Conservation (phyloP, 1,284 basidiomycete genomes). For the Trichosporon asahii region DNA sequence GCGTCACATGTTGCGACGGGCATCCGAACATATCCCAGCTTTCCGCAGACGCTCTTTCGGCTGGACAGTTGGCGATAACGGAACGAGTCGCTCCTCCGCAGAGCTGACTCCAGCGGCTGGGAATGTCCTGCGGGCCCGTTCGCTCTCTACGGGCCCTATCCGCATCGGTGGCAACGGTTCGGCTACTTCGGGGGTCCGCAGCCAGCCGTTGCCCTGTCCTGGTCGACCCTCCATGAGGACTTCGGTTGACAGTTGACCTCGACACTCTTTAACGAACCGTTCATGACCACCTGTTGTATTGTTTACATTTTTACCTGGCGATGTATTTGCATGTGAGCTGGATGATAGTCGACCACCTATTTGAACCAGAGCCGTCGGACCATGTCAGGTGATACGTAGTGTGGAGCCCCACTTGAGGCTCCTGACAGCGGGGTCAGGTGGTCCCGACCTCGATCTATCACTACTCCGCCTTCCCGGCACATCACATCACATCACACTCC, state of each 20-base stretch:
- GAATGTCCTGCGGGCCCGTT: constrained; percentile 5
- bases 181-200: neutral
- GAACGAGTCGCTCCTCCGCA: neutral
- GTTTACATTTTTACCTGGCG: neutral
- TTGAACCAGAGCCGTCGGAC: too few relatives aligned
- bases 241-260: neutral
- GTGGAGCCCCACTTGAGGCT: neutral
- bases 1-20: constrained; percentile 33
- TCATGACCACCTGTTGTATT: neutral
- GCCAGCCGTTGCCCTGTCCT: neutral
- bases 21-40: constrained; percentile 38
- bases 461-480: constrained; percentile 7
- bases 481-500: neutral
- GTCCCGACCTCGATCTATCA: constrained; percentile 20
- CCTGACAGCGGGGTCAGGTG: neutral
- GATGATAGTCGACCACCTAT: too few relatives aligned
- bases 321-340: neutral
- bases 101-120: neutral
- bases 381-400: neutral
- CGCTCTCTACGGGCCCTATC: constrained; percentile 1
- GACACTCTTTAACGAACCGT: neutral
- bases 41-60: constrained; percentile 29
- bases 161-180: neutral
- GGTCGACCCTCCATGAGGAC: neutral
- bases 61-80: neutral